These are phyloP conservation scores for Wilcoxina mikolae DNA, from an alignment of 495 filamentous ascomycete species.

Conservation along the genomic window DNA sequence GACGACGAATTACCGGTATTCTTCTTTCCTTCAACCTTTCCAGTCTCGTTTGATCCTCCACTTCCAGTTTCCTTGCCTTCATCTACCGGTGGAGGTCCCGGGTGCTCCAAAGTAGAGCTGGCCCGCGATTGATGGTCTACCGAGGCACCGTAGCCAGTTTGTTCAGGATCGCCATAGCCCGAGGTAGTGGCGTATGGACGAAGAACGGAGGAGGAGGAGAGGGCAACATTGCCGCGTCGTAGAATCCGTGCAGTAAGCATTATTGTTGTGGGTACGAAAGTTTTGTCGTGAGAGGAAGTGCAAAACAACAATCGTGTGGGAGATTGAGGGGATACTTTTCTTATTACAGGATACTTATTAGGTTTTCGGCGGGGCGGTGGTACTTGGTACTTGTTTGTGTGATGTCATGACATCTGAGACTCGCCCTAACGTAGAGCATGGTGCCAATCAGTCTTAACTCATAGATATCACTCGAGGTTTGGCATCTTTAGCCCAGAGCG, in stretches of 20 bases:
- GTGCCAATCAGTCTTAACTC: too few species aligned
- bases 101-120: conserved; percentile 14
- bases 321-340: too few species aligned
- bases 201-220: too few species aligned
- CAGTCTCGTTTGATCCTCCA: conserved; percentile 9
- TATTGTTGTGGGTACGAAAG: background rate
- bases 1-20: background rate
- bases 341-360: too few species aligned
- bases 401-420: too few species aligned
- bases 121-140: conserved; percentile 7
- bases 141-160: conserved; percentile 10
- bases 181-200: conserved; percentile 7
- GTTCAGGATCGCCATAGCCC: conserved; percentile 20
- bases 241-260: background rate
- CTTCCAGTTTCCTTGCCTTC: conserved; percentile 16
- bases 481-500: too few species aligned
- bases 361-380: too few species aligned
- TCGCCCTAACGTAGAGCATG: too few species aligned
- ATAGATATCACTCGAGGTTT: too few species aligned
- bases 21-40: background rate
- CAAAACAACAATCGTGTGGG: background rate
- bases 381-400: too few species aligned
- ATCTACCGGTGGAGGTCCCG: conserved; percentile 16
- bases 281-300: background rate
- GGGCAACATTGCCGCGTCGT: too few species aligned